Conservation (phyloP, 225 moss, liverwort and hornwort genomes). For the Pseudisothecium myosuroides region DNA sequence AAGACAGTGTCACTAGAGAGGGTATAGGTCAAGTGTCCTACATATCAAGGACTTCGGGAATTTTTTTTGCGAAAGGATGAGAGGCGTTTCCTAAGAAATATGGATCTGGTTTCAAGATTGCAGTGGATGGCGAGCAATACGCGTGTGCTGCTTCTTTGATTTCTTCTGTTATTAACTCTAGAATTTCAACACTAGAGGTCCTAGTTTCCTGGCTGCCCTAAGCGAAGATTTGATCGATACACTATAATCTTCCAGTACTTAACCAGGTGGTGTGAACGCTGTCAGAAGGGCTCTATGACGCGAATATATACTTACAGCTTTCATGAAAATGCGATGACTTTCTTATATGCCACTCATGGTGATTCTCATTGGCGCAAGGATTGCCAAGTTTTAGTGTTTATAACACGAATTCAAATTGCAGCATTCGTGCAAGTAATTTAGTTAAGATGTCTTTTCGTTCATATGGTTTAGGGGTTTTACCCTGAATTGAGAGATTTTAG, state of each 20-base stretch:
- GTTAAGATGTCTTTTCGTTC: not conserved
- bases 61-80: not conserved
- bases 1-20: not conserved
- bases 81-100: not conserved
- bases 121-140: not conserved
- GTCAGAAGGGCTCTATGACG: not conserved
- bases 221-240: not conserved
- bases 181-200: not conserved
- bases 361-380: not conserved
- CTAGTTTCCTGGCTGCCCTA: not conserved
- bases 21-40: not conserved
- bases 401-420: not conserved
- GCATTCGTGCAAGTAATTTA: not conserved
- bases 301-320: not conserved
- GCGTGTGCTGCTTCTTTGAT: not conserved
- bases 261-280: not conserved
- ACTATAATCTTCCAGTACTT: not conserved
- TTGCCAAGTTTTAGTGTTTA: not conserved
- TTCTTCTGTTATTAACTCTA: not conserved
- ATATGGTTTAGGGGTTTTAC: not conserved
- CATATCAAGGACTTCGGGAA: not conserved
- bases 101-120: not conserved
- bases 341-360: not conserved
- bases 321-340: not conserved
- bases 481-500: not conserved